A percentile compares a stretch with the other conserved stretches of the same genome.
Evolutionary conservation across 179 eudicot species (phyloP).

Genomic region (Drosera spatulata): DNA sequence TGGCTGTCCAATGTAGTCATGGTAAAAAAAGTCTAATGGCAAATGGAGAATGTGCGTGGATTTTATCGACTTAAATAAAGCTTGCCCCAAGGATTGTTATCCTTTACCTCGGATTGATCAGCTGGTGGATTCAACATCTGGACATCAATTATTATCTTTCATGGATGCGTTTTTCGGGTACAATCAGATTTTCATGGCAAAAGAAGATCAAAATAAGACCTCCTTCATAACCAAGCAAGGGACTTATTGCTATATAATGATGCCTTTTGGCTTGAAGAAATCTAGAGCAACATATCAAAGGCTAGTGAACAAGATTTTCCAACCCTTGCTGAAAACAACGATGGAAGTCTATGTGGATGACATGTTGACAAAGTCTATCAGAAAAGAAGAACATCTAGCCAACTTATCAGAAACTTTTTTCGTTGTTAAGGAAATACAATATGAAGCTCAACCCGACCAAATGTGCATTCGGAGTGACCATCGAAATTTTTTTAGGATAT

Average conservation of each 20-base stretch:
- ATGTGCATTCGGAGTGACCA: too few species aligned
- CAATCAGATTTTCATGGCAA: too few species aligned
- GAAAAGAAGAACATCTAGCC: not conserved
- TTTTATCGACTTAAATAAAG: not conserved
- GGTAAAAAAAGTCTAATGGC: not conserved
- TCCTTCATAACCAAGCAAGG: too few species aligned
- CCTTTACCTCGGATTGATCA: too few species aligned
- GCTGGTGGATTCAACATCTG: too few species aligned
- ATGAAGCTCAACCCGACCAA: not conserved
- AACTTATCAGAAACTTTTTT: too few species aligned
- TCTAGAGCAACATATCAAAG: not conserved
- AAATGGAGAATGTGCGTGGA: not conserved
- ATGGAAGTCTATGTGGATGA: not conserved
- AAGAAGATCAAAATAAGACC: too few species aligned
- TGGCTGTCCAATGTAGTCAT: not conserved
- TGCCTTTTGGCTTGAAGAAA: not conserved
- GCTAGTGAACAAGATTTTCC: not conserved
- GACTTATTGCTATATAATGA: too few species aligned
- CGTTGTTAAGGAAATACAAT: too few species aligned
- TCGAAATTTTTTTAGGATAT: not conserved
- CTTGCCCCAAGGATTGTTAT: not conserved
- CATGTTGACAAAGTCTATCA: not conserved
- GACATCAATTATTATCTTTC: too few species aligned
- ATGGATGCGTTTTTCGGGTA: too few species aligned
- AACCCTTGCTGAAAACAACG: too few species aligned